Conservation (phyloP, 768 basidiomycete species). For the Xanthoconium purpureum region DNA sequence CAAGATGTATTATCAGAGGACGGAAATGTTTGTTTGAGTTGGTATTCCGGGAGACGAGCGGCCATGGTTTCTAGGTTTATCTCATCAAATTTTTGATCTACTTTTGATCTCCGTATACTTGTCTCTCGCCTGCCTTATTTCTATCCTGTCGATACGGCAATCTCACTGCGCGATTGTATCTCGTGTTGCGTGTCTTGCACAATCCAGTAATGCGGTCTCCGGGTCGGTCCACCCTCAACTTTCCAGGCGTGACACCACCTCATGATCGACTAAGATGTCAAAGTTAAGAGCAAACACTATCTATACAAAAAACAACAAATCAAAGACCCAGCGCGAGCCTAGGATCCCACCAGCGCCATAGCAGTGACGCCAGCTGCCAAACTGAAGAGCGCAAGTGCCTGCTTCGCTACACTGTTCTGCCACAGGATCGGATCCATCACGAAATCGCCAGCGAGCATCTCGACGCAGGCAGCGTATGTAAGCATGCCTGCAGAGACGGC, state of each 20-base stretch:
- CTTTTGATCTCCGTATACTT: background rate
- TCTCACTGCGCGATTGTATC: background rate
- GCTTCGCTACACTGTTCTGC: constrained; percentile 37
- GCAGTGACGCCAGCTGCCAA: constrained; percentile 56
- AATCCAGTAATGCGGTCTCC: background rate
- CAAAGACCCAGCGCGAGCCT: background rate
- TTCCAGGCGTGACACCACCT: background rate
- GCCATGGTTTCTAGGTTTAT: background rate
- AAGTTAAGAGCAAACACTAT: background rate
- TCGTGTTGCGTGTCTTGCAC: background rate
- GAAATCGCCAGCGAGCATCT: constrained; percentile 86
- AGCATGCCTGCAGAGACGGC: constrained; percentile 84
- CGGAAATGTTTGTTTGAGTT: background rate
- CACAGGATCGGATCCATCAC: constrained; percentile 62
- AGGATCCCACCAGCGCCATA: constrained; percentile 58
- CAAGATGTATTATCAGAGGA: background rate
- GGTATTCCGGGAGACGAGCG: background rate
- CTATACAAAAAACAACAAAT: background rate
- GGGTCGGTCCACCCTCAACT: background rate
- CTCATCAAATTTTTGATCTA: background rate
- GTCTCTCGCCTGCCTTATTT: background rate
- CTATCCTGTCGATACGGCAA: background rate
- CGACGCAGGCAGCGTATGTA: constrained; percentile 78
- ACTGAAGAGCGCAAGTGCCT: constrained; percentile 57
- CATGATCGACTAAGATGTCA: background rate